Conservation (phyloP, 2,329 filamentous ascomycete genomes). For the Alternaria hordeiaustralica region DNA sequence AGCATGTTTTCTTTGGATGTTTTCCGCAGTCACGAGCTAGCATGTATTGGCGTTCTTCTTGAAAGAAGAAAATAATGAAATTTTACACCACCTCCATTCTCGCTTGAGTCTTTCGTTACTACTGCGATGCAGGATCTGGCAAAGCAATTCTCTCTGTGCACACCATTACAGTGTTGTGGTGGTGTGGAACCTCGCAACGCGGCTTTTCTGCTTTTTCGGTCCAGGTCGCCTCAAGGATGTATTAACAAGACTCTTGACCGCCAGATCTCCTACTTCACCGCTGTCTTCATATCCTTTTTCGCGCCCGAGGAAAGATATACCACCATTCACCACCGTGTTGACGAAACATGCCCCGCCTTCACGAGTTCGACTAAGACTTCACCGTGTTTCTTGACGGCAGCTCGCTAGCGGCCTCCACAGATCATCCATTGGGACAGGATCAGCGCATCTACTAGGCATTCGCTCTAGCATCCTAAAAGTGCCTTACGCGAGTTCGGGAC, state of each 20-base stretch:
- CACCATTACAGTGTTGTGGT: neutral
- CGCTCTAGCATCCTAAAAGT: neutral
- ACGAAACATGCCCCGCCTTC: neutral
- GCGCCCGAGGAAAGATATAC: neutral
- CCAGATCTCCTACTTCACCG: neutral
- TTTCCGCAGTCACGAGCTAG: constrained; percentile 7
- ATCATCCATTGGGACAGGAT: neutral
- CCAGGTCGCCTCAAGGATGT: neutral
- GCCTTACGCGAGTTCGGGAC: neutral
- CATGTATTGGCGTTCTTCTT: constrained; percentile 14
- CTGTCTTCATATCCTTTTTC: neutral
- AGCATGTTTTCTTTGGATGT: constrained; percentile 3
- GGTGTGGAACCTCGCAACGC: neutral
- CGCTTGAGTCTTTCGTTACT: neutral
- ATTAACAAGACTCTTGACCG: neutral
- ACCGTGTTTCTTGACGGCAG: neutral
- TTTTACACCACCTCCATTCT: neutral
- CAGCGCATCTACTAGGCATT: neutral
- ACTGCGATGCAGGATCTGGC: neutral
- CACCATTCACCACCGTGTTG: neutral
- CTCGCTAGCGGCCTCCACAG: neutral
- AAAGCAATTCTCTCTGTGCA: neutral
- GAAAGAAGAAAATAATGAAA: constrained; percentile 8
- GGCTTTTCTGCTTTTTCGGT: neutral
- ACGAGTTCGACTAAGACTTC: neutral